Conservation (phyloP, 805 yeast species). For the Lipomyces oligophaga region DNA sequence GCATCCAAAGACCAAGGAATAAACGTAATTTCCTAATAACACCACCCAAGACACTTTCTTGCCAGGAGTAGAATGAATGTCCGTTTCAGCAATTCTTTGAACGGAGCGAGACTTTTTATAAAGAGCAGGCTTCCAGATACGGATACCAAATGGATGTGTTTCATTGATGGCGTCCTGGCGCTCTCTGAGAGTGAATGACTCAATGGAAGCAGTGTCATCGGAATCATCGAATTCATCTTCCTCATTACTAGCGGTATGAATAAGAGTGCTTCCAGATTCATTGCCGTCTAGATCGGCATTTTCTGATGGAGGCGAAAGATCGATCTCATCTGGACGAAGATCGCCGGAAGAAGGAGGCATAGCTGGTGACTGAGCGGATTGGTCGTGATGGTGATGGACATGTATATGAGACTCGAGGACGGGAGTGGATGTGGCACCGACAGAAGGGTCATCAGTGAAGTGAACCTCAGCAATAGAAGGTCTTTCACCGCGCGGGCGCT, state of each 20-base stretch:
- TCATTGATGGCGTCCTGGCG: constrained; percentile 94
- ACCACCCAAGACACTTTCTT: constrained; percentile 59
- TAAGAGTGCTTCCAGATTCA: constrained; percentile 22
- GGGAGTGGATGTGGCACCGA: constrained; percentile 23
- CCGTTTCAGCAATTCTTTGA: constrained; percentile 84
- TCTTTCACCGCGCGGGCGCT: constrained; percentile 8
- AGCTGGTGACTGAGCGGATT: constrained; percentile 3
- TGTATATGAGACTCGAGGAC: constrained; percentile 16
- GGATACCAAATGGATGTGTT: constrained; percentile 97
- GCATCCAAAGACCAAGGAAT: constrained; percentile 74
- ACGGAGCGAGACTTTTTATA: constrained; percentile 92
- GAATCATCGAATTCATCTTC: constrained; percentile 38
- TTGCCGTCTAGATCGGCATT: constrained; percentile 25
- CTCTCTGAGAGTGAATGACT: constrained; percentile 82
- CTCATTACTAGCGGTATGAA: constrained; percentile 30
- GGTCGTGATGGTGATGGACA: constrained; percentile 24
- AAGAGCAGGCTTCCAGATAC: constrained; percentile 97
- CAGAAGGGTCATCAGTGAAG: constrained; percentile 26
- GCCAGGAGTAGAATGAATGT: constrained; percentile 72
- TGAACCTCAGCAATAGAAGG: constrained; percentile 26
- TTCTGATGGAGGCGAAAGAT: constrained; percentile 2
- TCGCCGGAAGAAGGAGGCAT: not conserved
- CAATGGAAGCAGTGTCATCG: constrained; percentile 49
- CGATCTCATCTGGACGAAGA: constrained; percentile 7
- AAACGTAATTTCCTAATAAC: constrained; percentile 60